Conservation (phyloP, 2,329 filamentous ascomycete genomes). For the Exophiala dermatitidis region DNA sequence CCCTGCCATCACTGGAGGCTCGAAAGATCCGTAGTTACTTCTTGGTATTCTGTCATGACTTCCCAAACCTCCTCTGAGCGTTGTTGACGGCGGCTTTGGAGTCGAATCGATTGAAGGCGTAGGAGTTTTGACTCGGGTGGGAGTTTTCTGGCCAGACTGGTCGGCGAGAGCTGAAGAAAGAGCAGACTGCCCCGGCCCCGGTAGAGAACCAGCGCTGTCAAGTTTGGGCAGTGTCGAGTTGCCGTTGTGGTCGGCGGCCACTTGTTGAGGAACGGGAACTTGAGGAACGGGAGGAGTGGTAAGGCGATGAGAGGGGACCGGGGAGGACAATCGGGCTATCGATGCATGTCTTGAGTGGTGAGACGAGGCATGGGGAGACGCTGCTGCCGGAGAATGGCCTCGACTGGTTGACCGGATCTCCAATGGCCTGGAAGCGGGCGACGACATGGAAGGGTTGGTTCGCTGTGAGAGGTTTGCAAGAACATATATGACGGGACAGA, state of each 20-base stretch:
- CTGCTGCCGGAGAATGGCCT: slow-evolving; percentile 18
- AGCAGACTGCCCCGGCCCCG: slow-evolving; percentile 77
- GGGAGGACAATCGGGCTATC: slow-evolving; percentile 50
- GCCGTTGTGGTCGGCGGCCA: slow-evolving; percentile 42
- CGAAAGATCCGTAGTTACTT: slow-evolving; percentile 76
- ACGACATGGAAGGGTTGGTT: slow-evolving; percentile 10
- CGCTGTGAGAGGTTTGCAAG: neutral
- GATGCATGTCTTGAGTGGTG: slow-evolving; percentile 45
- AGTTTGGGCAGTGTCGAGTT: slow-evolving; percentile 54
- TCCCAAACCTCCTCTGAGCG: slow-evolving; percentile 52
- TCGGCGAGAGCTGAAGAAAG: slow-evolving; percentile 80
- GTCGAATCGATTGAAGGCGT: slow-evolving; percentile 18
- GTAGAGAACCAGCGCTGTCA: slow-evolving; percentile 51
- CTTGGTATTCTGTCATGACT: slow-evolving; percentile 47
- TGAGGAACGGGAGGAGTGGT: slow-evolving; percentile 46
- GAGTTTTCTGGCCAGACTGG: slow-evolving; percentile 52
- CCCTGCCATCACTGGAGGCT: slow-evolving; percentile 53
- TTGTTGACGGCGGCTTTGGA: slow-evolving; percentile 27
- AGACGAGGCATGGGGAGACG: slow-evolving; percentile 38
- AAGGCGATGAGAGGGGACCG: slow-evolving; percentile 43
- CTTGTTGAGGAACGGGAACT: slow-evolving; percentile 44
- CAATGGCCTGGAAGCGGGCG: slow-evolving; percentile 16
- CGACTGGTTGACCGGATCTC: slow-evolving; percentile 21
- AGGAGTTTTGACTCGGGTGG: slow-evolving; percentile 40
- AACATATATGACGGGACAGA: neutral